Conservation (phyloP, 208 protist species). For the Trichomonas gallinae region DNA sequence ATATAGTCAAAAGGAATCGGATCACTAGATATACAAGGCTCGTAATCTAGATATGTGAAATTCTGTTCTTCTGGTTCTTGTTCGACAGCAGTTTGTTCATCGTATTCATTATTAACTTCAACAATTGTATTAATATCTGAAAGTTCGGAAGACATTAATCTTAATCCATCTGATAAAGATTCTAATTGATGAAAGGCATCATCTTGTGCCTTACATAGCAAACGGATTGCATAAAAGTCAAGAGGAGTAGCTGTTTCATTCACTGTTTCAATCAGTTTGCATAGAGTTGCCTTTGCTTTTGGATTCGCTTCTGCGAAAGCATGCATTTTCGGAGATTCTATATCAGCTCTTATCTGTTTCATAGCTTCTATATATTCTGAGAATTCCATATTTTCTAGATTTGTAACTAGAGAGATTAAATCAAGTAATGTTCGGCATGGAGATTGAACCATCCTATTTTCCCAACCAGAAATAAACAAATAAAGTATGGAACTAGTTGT, state of each 20-base stretch:
- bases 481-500: neutral
- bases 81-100: neutral
- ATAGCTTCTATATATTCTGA: neutral
- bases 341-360: neutral
- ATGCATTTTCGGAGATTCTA: neutral
- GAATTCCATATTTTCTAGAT: neutral
- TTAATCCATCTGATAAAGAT: neutral
- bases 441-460: neutral
- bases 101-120: neutral
- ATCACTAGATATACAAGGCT: neutral
- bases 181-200: neutral
- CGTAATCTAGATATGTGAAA: neutral
- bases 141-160: neutral
- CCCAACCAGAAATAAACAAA: neutral
- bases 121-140: neutral
- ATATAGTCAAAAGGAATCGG: neutral
- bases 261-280: neutral
- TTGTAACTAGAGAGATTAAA: neutral
- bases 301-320: neutral
- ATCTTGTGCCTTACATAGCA: neutral
- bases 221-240: neutral
- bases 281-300: neutral
- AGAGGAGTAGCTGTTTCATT: neutral
- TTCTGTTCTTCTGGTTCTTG: neutral
- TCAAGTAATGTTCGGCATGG: neutral